Percentiles rank a stretch among this genome's conserved stretches.
phyloP scores from a whole-genome alignment of 768 basidiomycete species.

The Baorangia bicolor region DNA sequence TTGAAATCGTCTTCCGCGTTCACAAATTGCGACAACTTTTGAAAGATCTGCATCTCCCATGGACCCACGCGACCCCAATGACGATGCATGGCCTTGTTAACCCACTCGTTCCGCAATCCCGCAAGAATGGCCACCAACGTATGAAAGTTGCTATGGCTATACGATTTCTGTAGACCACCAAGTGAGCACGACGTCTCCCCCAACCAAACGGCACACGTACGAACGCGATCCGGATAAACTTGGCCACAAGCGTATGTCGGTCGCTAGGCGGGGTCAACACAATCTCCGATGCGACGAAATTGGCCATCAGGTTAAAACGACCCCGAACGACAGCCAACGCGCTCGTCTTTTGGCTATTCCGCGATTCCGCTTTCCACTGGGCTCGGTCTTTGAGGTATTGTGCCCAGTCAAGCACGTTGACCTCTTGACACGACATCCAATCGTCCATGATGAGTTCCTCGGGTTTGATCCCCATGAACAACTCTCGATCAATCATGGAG shows the following conservation, averaged over 20 bases:
- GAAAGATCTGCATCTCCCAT: constrained; percentile 72
- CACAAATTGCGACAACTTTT: constrained; percentile 67
- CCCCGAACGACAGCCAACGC: constrained; percentile 73
- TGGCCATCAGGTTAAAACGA: constrained; percentile 81
- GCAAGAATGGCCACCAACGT: constrained; percentile 78
- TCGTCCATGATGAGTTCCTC: constrained; percentile 82
- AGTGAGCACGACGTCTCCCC: not conserved
- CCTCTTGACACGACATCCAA: constrained; percentile 60
- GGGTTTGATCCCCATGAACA: constrained; percentile 82
- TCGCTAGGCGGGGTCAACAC: constrained; percentile 68
- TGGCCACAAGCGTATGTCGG: constrained; percentile 62
- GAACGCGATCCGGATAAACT: constrained; percentile 86
- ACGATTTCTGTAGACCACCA: constrained; percentile 63
- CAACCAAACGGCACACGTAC: constrained; percentile 41
- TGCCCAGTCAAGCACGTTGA: constrained; percentile 79
- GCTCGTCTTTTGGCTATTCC: constrained; percentile 59
- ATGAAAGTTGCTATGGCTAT: constrained; percentile 72
- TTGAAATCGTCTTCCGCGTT: constrained; percentile 68
- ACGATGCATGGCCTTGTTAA: constrained; percentile 63
- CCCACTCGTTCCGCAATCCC: constrained; percentile 70
- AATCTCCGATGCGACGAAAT: constrained; percentile 80
- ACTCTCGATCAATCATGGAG: constrained; percentile 83
- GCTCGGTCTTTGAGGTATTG: constrained; percentile 77
- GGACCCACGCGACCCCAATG: constrained; percentile 64
- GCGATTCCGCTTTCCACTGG: constrained; percentile 61